phyloP scores from a whole-genome alignment of 805 yeast genomes.

The Tetrapisispora phaffii region DNA sequence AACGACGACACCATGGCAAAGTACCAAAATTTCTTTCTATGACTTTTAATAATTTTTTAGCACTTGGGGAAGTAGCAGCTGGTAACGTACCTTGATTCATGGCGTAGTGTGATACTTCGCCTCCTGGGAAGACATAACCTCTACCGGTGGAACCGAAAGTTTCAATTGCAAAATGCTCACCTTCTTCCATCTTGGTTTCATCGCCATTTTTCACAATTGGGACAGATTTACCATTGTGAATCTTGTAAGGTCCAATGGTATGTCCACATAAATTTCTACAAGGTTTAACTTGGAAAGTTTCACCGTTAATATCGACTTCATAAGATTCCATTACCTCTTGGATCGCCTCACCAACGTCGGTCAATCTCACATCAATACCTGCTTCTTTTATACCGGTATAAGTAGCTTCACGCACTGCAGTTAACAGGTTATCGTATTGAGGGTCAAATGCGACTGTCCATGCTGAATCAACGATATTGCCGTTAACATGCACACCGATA shows the following conservation, averaged over 20 bases:
- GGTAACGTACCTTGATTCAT: constrained; percentile 38
- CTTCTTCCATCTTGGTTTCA: constrained; percentile 96
- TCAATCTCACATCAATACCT: constrained; percentile 89
- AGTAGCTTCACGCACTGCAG: constrained; percentile 88
- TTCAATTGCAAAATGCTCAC: constrained; percentile 95
- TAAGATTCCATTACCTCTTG: constrained; percentile 97
- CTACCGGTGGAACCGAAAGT: constrained; percentile 96
- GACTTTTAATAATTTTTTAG: constrained; percentile 55
- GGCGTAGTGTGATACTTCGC: constrained; percentile 94
- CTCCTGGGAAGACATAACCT: constrained; percentile 76
- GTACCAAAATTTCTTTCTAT: constrained; percentile 86
- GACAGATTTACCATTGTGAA: constrained; percentile 93
- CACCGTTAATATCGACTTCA: constrained; percentile 85
- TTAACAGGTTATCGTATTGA: constrained; percentile 66
- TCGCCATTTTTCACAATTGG: constrained; percentile 94
- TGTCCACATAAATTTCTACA: constrained; percentile 93
- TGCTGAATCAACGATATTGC: constrained; percentile 89
- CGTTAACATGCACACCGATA: constrained; percentile 93
- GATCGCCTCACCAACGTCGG: constrained; percentile 91
- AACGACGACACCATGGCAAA: constrained; percentile 92
- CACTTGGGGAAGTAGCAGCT: constrained; percentile 45
- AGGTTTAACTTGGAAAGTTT: constrained; percentile 73
- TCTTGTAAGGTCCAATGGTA: constrained; percentile 70
- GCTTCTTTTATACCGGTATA: constrained; percentile 87
- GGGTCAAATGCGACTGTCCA: constrained; percentile 84